Evolutionary conservation across 441 rosid species (phyloP), one percentile per base, ranked within the genome.

Genomic region (Erodium chrysanthum): DNA sequence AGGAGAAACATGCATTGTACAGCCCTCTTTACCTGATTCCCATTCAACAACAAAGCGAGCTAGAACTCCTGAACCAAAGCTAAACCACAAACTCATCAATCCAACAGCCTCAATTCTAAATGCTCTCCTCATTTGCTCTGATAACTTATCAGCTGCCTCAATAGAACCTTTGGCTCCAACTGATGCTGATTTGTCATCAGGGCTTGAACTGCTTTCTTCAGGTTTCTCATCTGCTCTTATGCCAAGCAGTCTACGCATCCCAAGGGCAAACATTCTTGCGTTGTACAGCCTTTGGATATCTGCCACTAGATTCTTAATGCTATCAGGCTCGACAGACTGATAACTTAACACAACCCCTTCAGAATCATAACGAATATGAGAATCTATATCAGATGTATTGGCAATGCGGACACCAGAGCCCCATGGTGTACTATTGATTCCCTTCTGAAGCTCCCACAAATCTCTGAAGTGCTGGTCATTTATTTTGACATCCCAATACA

Each of bases 1-100:
- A 7, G 99, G 99, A 73, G 97, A 92, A 78, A 95, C 99, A 77
- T 90, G 99, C 98, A 92, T 90, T 23, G 99, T 95, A 83, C 99
- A 95, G 74, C 97, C 98, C 76, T 95, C 96, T 81, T 85, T 95
- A 77, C 90, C 92, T 9, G 96, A 84, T 80, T 92, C 97, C 99
- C 99, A 95, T 79, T 95, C 98, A 65, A 95, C 98, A 81, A 92
- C 96, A 83, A 95, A 92, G 65, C 98, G 95, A 35, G 96, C 98
- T 20, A 90, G 85, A 66, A 86, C 81, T 29, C 89, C 89, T 25
- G 99, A 81, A 59, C 97, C 97, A 80, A 95, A 95, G 81, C 96
- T 86, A 78, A 95, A 95, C 98, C 98, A 95, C 77, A 95, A 78
- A 78, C 99, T 95, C 90, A 86, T 86, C 66, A 95, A 66, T 67